phyloP scores from a whole-genome alignment of 306 rosid genomes.

The Pterocarpus santalinus region DNA sequence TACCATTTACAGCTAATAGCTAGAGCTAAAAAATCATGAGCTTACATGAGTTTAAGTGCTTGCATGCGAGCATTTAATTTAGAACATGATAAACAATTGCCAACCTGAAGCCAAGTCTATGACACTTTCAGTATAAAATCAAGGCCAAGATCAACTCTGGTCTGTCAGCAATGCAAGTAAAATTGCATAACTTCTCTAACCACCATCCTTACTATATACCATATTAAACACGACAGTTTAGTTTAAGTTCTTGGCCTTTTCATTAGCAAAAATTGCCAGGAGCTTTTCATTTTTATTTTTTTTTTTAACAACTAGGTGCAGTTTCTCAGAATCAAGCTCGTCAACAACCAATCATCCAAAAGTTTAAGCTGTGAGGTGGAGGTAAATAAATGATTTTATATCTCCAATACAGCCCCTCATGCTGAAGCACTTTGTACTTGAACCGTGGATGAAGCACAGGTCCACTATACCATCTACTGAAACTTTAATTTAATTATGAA shows the following conservation, averaged over 20 bases:
- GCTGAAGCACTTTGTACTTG: neutral
- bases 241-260: neutral
- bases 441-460: neutral
- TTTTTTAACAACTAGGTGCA: neutral
- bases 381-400: neutral
- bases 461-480: neutral
- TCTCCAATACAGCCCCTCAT: neutral
- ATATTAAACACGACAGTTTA: neutral
- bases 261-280: neutral
- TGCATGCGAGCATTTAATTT: constrained; percentile 27
- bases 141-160: neutral
- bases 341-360: constrained; percentile 15
- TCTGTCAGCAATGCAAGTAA: neutral
- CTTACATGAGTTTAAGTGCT: neutral
- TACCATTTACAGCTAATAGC: constrained; percentile 1
- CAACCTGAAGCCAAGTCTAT: neutral
- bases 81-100: neutral
- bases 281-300: too few relatives aligned
- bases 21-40: neutral
- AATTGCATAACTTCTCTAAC: neutral
- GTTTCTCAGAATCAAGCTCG: neutral
- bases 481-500: neutral
- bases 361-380: constrained; percentile 13
- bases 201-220: constrained; percentile 1
- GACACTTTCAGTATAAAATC: neutral